Evolutionary conservation across 2,329 filamentous ascomycete genomes (phyloP), one percentile per base, ranked within the genome.

Genomic region (Monilinia fructicola): DNA sequence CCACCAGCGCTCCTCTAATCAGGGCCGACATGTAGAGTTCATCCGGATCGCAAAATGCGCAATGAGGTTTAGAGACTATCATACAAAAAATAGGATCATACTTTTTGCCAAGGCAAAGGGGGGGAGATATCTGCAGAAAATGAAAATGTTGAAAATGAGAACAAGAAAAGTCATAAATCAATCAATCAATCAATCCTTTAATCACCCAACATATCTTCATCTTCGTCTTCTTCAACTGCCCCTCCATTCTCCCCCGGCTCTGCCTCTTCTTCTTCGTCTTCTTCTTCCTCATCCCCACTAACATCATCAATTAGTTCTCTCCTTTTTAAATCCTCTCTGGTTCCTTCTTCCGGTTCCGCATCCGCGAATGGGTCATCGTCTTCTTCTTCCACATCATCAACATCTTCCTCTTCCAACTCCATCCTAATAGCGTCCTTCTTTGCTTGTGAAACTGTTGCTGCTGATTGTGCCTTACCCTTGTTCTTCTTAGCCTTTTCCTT

Each of bases 281-380:
- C 78, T 16, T 80, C 81, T 3, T 79, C 78, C 23, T 80, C 81
- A 9, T 81, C 79, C 38, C 52, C 55, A 40, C 66, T 70, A 1
- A 65, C 67, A 7, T 85, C 83, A 6, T 84, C 85, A 31, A 87
- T 70, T 64, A 87, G 75, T 73, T 85, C 86, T 62, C 84, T 79
- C 65, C 81, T 79, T 38, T 82, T 79, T 42, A 87, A 76, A 67
- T 88, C 85, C 73, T 87, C 86, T 16, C 76, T 78, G 4, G 84
- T 86, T 60, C 84, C 86, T 72, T 88, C 86, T 70, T 86, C 85
- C 0, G 80, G 82, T 68, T 85, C 83, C 0, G 76, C 77, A 35
- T 82, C 81, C 16, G 81, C 81, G 65, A 81, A 80, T 48, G 83
- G 81, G 69, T 75, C 71, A 9, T 75, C 70, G 23, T 76, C 74